These are phyloP conservation scores for barley (Hordeum vulgare) DNA, from an alignment of 176 grass and related monocot species.

Conservation along the genomic window DNA sequence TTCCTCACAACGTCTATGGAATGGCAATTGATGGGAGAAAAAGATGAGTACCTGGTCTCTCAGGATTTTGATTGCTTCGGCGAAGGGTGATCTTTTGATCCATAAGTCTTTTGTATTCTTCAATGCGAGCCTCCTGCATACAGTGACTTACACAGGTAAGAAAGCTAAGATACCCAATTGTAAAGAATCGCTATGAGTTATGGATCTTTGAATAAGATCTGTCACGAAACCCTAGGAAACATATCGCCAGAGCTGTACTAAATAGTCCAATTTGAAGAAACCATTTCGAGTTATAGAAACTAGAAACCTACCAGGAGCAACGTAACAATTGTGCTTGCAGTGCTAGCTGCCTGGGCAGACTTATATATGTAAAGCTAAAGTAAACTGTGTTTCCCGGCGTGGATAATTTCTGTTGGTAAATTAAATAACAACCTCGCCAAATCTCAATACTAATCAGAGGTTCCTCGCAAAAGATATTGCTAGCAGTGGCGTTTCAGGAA, in stretches of 20 bases:
- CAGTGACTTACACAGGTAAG: not conserved
- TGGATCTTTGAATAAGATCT: constrained; percentile 1
- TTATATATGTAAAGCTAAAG: not conserved
- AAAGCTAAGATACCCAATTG: not conserved
- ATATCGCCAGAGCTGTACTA: not conserved
- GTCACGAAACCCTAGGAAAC: not conserved
- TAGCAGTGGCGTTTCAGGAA: not conserved
- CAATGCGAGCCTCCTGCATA: constrained; percentile 79
- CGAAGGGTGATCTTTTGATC: constrained; percentile 74
- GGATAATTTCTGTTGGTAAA: not conserved
- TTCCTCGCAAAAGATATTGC: not conserved
- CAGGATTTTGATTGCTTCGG: constrained; percentile 80
- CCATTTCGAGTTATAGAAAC: not conserved
- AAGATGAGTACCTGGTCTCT: constrained; percentile 68
- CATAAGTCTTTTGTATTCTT: constrained; percentile 74
- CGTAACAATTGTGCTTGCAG: not conserved
- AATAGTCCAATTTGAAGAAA: not conserved
- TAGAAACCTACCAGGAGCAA: not conserved
- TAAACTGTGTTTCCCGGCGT: not conserved
- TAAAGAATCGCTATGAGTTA: not conserved
- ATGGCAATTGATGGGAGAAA: not conserved
- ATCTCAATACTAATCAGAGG: not conserved
- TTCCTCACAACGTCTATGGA: not conserved
- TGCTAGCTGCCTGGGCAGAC: not conserved
- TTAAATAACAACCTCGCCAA: not conserved